Base-by-base conservation (phyloP, 75 land plant species). In the Cryptomeria japonica region DNA sequence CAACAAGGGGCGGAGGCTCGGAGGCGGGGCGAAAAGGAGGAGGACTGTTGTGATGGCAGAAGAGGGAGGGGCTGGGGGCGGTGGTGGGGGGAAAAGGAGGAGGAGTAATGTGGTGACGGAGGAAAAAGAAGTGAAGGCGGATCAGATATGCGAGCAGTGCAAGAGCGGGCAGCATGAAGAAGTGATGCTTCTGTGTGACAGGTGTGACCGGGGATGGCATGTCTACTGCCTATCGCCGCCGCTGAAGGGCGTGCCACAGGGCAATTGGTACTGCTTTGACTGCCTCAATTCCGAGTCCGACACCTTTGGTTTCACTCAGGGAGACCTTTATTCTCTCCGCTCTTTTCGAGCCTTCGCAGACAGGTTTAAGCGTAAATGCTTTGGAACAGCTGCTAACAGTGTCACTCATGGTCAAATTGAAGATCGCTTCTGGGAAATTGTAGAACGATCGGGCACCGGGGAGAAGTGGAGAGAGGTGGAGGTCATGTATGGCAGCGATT, bases 81-180 rank as follows among this genome's bases (percentile, higher is more conserved):
- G 55, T 15, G 16, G 83, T 49, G 82, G 86, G 42, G 70, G 36
- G 86, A 78, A 47, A 73, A 46, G 88, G 13, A 44, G 76, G 31
- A 41, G 87, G 88, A 47, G 15, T 68, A 85, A 84, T 28, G 83
- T 49, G 86, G n/a, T 87, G 51, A 6, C 8, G 70, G 28, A 64
- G 28, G n/a, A 64, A 25, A 8, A 5, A 7, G n/a, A 88, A 89
- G 55, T 92, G 88, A n/a, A 68, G 89, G 68, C 80, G 31, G 97
- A 97, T 91, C 99, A 97, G 87, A 93, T 97, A 47, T 98, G 99
- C 80, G 95, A 98, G 93, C 99, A 98, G 87, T 98, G 99, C 82
- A 91, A 91, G 51, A 98, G 97, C 86, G 99, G 99, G 0, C 90
- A 93, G 83, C 99, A 98, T 86, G 99, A 95, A 80, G 98, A 98